A percentile compares a stretch with the other conserved stretches of the same genome.
These are phyloP conservation scores for Boletus sensibilis DNA, from an alignment of 768 basidiomycete genomes.

Conservation along the genomic window DNA sequence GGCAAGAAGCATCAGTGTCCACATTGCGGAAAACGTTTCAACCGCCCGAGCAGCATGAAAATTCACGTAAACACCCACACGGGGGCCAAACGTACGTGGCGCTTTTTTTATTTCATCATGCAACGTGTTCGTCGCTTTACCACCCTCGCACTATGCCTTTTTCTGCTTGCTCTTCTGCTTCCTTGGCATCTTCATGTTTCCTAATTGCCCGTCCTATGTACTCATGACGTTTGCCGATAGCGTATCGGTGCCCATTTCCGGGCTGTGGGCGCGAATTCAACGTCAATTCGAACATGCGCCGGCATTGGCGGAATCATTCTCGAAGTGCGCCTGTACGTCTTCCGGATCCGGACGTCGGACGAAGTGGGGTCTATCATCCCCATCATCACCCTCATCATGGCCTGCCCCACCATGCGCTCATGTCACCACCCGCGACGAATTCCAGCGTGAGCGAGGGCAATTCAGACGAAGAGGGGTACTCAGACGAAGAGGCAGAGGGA, in stretches of 20 bases:
- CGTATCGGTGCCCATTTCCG: conserved; percentile 72
- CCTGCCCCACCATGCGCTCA: conserved; percentile 17
- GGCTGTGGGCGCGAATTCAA: conserved; percentile 77
- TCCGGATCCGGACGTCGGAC: conserved; percentile 20
- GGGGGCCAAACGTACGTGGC: conserved; percentile 38
- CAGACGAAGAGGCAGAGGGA: conserved; percentile 24
- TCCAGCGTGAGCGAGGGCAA: conserved; percentile 30
- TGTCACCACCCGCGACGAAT: conserved; percentile 32
- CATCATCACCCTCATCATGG: conserved; percentile 12
- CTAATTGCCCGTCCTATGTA: background rate
- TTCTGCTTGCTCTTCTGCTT: background rate
- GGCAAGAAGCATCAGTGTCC: conserved; percentile 39
- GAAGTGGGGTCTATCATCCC: conserved; percentile 14
- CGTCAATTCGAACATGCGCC: conserved; percentile 82
- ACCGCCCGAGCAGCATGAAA: conserved; percentile 42
- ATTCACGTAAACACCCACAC: conserved; percentile 44
- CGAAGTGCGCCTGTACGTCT: conserved; percentile 25
- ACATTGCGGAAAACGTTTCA: conserved; percentile 42
- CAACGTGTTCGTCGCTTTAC: conserved; percentile 25
- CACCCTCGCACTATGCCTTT: conserved; percentile 12
- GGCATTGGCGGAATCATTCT: conserved; percentile 71
- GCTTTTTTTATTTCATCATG: conserved; percentile 11
- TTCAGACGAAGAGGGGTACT: conserved; percentile 29
- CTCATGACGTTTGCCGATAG: conserved; percentile 37
- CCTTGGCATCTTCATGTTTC: background rate